These are phyloP conservation scores for Starmerella lactis-condensi DNA, from an alignment of 805 yeast species.

Conservation along the genomic window DNA sequence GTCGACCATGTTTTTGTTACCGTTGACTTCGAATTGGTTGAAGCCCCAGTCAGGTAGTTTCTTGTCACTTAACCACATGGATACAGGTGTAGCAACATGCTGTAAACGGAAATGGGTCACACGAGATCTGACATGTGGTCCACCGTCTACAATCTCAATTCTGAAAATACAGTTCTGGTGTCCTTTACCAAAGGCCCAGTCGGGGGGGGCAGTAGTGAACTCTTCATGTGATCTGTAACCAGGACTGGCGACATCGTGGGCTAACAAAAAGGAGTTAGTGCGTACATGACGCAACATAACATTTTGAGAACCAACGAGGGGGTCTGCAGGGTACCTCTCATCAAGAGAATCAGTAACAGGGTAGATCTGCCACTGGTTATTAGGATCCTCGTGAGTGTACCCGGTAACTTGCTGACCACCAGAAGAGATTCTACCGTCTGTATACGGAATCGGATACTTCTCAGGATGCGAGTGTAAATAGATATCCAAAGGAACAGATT, in stretches of 20 bases:
- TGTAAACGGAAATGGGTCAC: constrained; percentile 66
- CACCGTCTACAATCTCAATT: constrained; percentile 22
- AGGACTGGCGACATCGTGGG: constrained; percentile 67
- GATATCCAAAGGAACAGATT: constrained; percentile 42
- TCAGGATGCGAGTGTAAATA: constrained; percentile 78
- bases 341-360: constrained; percentile 23
- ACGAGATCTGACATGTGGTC: constrained; percentile 37
- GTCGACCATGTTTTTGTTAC: constrained; percentile 65
- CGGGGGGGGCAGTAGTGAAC: constrained; percentile 73
- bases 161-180: constrained; percentile 60
- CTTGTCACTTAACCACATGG: constrained; percentile 66
- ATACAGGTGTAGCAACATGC: constrained; percentile 55
- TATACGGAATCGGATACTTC: constrained; percentile 76
- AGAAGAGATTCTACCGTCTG: constrained; percentile 89
- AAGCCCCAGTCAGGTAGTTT: constrained; percentile 88
- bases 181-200: constrained; percentile 50
- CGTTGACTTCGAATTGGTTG: constrained; percentile 82
- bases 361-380: constrained; percentile 49
- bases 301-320: constrained; percentile 35
- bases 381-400: constrained; percentile 71
- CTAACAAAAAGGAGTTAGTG: constrained; percentile 61
- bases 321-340: constrained; percentile 5
- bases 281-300: constrained; percentile 54
- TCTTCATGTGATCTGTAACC: constrained; percentile 50
- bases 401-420: constrained; percentile 88